These are phyloP conservation scores for Prunus mongolica DNA, from an alignment of 306 rosid species.

Conservation along the genomic window DNA sequence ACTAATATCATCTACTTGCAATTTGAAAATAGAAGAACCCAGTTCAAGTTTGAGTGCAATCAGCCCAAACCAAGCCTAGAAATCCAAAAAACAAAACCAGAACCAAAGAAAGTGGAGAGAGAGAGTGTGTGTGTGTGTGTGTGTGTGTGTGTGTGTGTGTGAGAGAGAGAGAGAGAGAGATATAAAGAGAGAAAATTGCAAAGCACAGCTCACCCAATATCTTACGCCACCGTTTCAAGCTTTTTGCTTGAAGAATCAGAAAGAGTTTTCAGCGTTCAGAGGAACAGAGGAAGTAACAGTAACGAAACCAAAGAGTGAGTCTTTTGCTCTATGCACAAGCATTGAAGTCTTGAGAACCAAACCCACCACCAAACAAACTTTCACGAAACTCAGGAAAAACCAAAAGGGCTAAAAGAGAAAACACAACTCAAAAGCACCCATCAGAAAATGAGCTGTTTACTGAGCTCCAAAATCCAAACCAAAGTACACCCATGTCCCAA, in stretches of 20 bases:
- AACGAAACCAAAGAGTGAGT: constrained; percentile 21
- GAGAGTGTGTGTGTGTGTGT: background rate
- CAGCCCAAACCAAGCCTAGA: constrained; percentile 20
- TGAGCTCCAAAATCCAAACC: constrained; percentile 18
- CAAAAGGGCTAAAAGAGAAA: constrained; percentile 25
- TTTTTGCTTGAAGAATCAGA: constrained; percentile 15
- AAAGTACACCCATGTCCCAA: constrained; percentile 5
- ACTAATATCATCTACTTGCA: constrained; percentile 18
- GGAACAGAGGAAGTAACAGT: constrained; percentile 17
- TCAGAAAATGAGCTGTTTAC: background rate
- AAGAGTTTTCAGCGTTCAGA: constrained; percentile 14
- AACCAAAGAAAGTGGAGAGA: background rate
- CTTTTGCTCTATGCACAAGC: constrained; percentile 23
- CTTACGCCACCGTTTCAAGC: constrained; percentile 12
- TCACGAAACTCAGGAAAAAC: constrained; percentile 22
- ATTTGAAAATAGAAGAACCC: constrained; percentile 11
- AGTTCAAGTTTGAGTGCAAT: constrained; percentile 22
- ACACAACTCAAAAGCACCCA: constrained; percentile 1
- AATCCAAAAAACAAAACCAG: constrained; percentile 11
- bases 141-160: background rate
- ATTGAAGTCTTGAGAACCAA: constrained; percentile 17
- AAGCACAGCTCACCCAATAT: constrained; percentile 22
- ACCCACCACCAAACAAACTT: constrained; percentile 23
- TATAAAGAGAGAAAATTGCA: constrained; percentile 2
- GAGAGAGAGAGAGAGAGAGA: constrained; percentile 8